Conservation (phyloP, 75 land plant genomes). For the Adiantum capillusveneris region DNA sequence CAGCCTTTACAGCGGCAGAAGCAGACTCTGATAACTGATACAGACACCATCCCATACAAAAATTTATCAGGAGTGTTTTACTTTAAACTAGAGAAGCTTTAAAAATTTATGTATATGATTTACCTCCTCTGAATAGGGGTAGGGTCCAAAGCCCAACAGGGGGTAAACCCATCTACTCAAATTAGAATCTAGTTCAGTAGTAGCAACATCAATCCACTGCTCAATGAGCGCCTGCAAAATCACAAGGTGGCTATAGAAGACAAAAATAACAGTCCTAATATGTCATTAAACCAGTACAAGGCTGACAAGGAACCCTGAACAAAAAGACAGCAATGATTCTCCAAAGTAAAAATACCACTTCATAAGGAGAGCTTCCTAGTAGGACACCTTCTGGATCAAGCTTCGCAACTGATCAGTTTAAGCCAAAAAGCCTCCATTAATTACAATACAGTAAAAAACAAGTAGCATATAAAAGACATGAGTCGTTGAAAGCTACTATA, state of each 20-base stretch:
- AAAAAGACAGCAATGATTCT: not conserved
- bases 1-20: conserved; percentile 46
- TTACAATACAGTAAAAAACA: not conserved
- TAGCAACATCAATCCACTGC: conserved; percentile 91
- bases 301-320: not conserved
- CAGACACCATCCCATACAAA: conserved; percentile 28
- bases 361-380: conserved; percentile 58
- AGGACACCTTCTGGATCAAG: conserved; percentile 46
- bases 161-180: conserved; percentile 51
- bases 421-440: not conserved
- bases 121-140: conserved; percentile 4
- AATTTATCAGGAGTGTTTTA: too few species aligned
- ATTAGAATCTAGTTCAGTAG: conserved; percentile 57
- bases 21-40: conserved; percentile 56
- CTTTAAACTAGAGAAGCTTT: too few species aligned
- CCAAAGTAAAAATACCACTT: conserved; percentile 36
- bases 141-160: conserved; percentile 42
- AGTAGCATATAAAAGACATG: not conserved
- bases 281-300: not conserved
- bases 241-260: not conserved
- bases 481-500: conserved; percentile 41
- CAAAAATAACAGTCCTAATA: not conserved
- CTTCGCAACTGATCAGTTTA: conserved; percentile 48
- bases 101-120: too few species aligned
- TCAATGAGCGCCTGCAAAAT: conserved; percentile 65